A percentile compares a stretch with the other conserved stretches of the same genome.
Conservation (phyloP, 371 early-diverging fungal genomes). For the Mucor circinelloides region DNA sequence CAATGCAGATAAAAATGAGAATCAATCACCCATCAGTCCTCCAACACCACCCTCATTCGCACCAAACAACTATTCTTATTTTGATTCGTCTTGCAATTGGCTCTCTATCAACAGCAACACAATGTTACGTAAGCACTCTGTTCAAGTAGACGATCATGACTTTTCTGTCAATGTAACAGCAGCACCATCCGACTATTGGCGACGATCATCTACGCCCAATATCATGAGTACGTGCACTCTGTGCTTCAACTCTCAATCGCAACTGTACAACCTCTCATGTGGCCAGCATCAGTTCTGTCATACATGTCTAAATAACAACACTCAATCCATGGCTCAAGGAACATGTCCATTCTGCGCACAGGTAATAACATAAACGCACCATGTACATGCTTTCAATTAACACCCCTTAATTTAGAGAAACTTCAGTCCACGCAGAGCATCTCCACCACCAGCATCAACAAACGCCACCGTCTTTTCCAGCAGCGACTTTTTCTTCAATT, state of each 20-base stretch:
- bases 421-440: neutral
- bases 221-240: neutral
- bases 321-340: conserved; percentile 7
- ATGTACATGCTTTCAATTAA: neutral
- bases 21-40: conserved; percentile 12
- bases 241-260: conserved; percentile 2
- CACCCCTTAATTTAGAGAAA: neutral
- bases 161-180: neutral
- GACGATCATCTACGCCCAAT: conserved; percentile 11
- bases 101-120: neutral
- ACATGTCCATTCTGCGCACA: conserved; percentile 27
- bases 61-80: conserved; percentile 17
- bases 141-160: conserved; percentile 19
- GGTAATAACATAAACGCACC: conserved; percentile 16
- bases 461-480: conserved; percentile 3
- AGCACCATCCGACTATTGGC: conserved; percentile 6
- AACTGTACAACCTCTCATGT: conserved; percentile 3
- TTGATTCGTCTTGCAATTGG: conserved; percentile 17
- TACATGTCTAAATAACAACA: conserved; percentile 9
- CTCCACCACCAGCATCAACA: conserved; percentile 2
- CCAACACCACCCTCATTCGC: conserved; percentile 5
- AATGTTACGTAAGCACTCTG: conserved; percentile 28
- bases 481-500: neutral
- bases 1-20: neutral
- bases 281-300: conserved; percentile 25